Evolutionary conservation across 2,329 filamentous ascomycete species (phyloP).

Genomic region (Botrytis aclada): DNA sequence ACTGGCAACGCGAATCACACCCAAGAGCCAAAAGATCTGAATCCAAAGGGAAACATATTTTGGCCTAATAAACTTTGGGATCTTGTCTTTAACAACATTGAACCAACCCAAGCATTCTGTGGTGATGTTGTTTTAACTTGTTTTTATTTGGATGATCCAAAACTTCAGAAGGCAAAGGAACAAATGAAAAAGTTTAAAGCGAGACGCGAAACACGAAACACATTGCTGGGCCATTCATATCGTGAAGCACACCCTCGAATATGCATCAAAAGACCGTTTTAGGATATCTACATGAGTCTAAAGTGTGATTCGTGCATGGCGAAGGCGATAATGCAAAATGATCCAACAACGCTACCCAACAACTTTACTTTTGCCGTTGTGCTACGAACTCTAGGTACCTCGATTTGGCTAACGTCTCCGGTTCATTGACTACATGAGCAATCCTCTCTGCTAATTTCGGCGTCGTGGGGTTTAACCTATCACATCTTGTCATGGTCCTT

Average conservation of each 20-base stretch:
- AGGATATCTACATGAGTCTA: neutral
- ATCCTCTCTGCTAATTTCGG: conserved; percentile 11
- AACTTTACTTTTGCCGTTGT: conserved; percentile 1
- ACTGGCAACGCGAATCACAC: conserved; percentile 16
- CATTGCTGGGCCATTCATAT: conserved; percentile 30
- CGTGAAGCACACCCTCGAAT: conserved; percentile 26
- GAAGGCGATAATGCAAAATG: conserved; percentile 10
- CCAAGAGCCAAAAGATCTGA: conserved; percentile 18
- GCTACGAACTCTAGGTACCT: conserved; percentile 5
- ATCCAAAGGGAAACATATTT: conserved; percentile 19
- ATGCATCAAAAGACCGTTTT: conserved; percentile 21
- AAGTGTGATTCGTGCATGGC: conserved; percentile 8
- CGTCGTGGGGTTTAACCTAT: conserved; percentile 12
- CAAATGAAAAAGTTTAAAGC: conserved; percentile 16
- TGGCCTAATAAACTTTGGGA: conserved; percentile 22
- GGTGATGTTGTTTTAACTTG: neutral
- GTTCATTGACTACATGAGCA: conserved; percentile 11
- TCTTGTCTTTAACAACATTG: conserved; percentile 15
- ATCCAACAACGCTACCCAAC: conserved; percentile 13
- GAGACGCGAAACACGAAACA: conserved; percentile 30
- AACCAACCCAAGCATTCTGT: neutral
- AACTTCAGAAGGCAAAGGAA: neutral
- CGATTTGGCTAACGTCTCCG: conserved; percentile 7
- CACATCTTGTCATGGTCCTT: neutral
- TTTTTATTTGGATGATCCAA: neutral